phyloP scores from a whole-genome alignment of 441 rosid genomes.

The Dalechampia spathulata region DNA sequence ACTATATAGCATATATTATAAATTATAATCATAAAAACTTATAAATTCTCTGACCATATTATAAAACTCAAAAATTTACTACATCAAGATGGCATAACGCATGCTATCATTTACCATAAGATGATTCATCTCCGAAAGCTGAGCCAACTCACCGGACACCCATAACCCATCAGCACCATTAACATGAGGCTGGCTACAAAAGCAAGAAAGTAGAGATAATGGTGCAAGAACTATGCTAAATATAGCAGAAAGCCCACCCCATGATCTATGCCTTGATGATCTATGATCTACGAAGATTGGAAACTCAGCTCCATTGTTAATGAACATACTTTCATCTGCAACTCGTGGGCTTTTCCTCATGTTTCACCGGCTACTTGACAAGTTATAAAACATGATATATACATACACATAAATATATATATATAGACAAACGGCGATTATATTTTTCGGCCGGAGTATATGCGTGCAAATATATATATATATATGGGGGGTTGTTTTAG shows the following conservation, averaged over 20 bases:
- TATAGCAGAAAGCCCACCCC: slow-evolving; percentile 30
- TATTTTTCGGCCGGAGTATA: too few relatives aligned
- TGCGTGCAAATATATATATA: too few relatives aligned
- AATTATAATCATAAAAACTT: too few relatives aligned
- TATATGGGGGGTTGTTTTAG: too few relatives aligned
- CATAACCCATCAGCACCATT: slow-evolving; percentile 60
- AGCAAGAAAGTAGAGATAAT: slow-evolving; percentile 54
- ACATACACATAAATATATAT: too few relatives aligned
- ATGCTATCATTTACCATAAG: slow-evolving; percentile 85
- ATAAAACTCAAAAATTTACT: too few relatives aligned
- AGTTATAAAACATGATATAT: too few relatives aligned
- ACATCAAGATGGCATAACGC: slow-evolving; percentile 92
- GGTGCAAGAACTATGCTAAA: slow-evolving; percentile 38
- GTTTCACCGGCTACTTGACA: too few relatives aligned
- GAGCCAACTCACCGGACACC: slow-evolving; percentile 66
- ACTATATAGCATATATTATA: too few relatives aligned
- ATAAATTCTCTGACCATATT: too few relatives aligned
- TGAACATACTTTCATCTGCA: slow-evolving; percentile 53
- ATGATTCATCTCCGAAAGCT: slow-evolving; percentile 70
- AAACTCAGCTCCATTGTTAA: slow-evolving; percentile 14
- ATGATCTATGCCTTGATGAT: not conserved
- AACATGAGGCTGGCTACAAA: slow-evolving; percentile 52
- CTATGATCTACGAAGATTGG: slow-evolving; percentile 17
- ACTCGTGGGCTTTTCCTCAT: slow-evolving; percentile 58
- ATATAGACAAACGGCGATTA: too few relatives aligned